Evolutionary conservation across 306 rosid genomes (phyloP), one percentile per base, ranked within the genome.

Genomic region (Glycine soja): DNA sequence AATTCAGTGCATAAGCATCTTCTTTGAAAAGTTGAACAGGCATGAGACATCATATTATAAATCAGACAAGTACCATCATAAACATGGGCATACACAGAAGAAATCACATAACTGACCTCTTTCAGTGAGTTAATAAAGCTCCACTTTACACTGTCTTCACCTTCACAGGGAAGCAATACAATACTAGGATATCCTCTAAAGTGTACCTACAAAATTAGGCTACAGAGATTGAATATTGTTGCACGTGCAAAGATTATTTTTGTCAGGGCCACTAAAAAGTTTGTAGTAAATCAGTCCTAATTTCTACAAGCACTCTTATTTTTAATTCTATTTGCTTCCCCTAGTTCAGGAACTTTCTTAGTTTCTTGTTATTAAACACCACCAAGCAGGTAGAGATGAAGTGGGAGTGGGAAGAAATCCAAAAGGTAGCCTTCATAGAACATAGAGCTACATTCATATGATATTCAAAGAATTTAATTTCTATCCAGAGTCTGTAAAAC

Each of bases 91-190:
- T 16, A 62, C n/a, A 13, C 3, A 15, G 77, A 66, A 68, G 8
- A 71, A 61, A 54, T 50, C 38, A 74, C 57, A 10, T 57, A 75
- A 76, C 87, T 53, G 40, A 95, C 99, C 99, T 95, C 99, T 85
- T 95, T 95, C 84, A 95, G 74, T 30, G 99, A 95, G 89, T 95
- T 92, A 54, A 95, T 95, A 79, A 87, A 95, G 90, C 90, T 88
- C 98, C 99, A 95, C 80, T 95, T 95, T 58, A 95, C 72, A 67
- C 86, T 90, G 40, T 95, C 98, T 86, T 90, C 99, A 84, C 93
- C 96, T 86, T 95, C 99, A 80, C 97, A 95, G 3, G 99, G 98
- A 82, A 88, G 88, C 88, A 95, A 74, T 19, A 88, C 15, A 69
- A 84, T 91, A 43, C 85, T 87, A 0, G 99, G 99, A 84, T 93